Base-by-base conservation (phyloP, 345 rosid genomes). In the Aethionema arabicum region DNA sequence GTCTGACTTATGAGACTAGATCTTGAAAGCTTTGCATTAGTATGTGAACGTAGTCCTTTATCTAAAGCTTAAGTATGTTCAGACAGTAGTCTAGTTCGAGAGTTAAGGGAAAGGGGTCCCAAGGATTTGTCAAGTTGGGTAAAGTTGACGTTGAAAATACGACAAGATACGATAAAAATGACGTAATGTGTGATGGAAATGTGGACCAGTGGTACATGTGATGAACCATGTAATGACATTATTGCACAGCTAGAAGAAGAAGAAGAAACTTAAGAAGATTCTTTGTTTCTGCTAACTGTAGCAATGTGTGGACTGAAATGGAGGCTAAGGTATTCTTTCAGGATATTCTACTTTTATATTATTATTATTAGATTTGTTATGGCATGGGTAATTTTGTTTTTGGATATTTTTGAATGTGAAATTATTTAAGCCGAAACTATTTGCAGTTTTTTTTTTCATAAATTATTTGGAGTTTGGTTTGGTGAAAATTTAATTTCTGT, bases 161-260 rank as follows among this genome's bases (percentile, higher is more conserved):
- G 32, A 62, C 27, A 14, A 42, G 52, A 9, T 41, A 41, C 13
- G 45, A 39, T 62, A 58, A 53, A 53, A 39, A 16, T 51, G n/a
- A 42, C 65, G 54, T 30, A 36, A 41, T 35, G 36, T 41, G 43
- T 50, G 31, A 50, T 45, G 49, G 37, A 50, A 49, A 38, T 54
- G 76, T 67, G 72, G 76, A 54, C 76, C 76, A 54, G 13, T 48
- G 67, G 8, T 46, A 61, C 77, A 73, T 67, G 77, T 56, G 72
- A 62, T 0, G 21, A 61, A 46, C 62, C 77, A 73, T 56, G 49
- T 67, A 4, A 73, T 55, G 65, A 73, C 77, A 73, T 15, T 52
- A 56, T 50, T 67, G 55, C 69, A 61, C 77, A 73, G 73, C 69
- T 16, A 42, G 43, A 62, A 36, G 14, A 43, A 36, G 54, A 43